A percentile compares a stretch with the other conserved stretches of the same genome.
Conservation (phyloP, 768 basidiomycete species). For the Holtermannia corniformis region DNA sequence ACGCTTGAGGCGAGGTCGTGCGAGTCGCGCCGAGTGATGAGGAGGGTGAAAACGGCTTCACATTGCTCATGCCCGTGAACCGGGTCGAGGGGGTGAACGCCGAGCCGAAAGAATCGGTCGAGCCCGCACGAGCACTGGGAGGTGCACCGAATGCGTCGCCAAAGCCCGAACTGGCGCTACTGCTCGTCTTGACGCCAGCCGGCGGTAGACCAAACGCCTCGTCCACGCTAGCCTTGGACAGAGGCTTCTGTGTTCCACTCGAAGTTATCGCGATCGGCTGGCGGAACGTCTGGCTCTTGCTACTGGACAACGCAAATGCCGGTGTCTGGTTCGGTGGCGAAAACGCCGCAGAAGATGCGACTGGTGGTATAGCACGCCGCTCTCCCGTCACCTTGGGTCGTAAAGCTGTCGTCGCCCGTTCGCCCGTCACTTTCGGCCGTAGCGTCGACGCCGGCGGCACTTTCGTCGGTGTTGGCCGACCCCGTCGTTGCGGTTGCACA, state of each 20-base stretch:
- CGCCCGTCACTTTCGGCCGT: background rate
- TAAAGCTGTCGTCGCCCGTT: background rate
- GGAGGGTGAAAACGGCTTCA: background rate
- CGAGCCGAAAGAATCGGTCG: constrained; percentile 2
- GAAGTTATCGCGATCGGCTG: no score
- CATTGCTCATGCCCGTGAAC: background rate
- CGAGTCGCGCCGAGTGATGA: background rate
- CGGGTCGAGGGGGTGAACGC: background rate
- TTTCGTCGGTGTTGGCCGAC: constrained; percentile 24
- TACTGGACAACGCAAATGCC: no score
- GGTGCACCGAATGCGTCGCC: constrained; percentile 18
- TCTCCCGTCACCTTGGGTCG: background rate
- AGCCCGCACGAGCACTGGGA: no score
- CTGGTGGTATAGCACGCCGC: no score
- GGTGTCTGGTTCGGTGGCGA: no score
- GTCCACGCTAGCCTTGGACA: background rate
- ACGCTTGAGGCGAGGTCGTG: background rate
- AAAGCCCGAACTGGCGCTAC: constrained; percentile 10
- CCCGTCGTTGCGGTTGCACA: constrained; percentile 36
- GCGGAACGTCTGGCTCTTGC: no score
- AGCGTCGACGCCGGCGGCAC: background rate
- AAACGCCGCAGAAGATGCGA: no score
- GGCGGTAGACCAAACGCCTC: background rate
- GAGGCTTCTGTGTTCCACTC: no score
- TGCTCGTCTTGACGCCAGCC: background rate